Evolutionary conservation across 2,329 filamentous ascomycete genomes (phyloP), one percentile per base, ranked within the genome.

Genomic region (Biscogniauxia marginata): DNA sequence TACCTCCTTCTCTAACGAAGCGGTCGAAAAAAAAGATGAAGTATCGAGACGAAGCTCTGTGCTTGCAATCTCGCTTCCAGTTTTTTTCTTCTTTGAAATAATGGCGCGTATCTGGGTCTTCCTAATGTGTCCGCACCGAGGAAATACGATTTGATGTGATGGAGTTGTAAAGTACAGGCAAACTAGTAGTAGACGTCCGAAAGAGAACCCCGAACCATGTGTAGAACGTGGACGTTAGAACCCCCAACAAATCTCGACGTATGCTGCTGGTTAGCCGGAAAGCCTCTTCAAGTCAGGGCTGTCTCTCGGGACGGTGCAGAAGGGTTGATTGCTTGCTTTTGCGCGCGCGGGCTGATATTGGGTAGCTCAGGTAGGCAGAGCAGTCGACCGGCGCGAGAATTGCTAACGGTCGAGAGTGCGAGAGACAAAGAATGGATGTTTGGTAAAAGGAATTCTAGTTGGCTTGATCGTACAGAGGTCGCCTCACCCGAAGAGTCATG

Each of bases 21-120:
- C 19, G 50, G 56, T 25, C 62, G 56, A 62, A 65, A 58, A 75
- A 75, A 74, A 69, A 67, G 21, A 55, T 18, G 49, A 24, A n/a
- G 39, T 62, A 58, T 63, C 74, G 79, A 84, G 82, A 85, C 75
- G 82, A 84, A 84, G 83, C 83, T 86, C 83, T 85, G 75, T 85
- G 80, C 83, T 84, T 80, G 73, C 76, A 73, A 73, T 78, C 78
- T 75, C 61, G 57, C 30, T 52, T 53, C 60, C 55, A 55, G 50
- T 56, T 52, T 59, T 48, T 34, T 56, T 52, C 24, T 7, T 9
- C 9, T 39, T 39, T 39, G 30, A 39, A 39, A 39, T 39, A 39
- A 39, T 39, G 30, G 30, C 30, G 30, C 30, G 30, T 39, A 11
- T 39, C 13, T 49, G 57, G 50, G 34, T 54, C 53, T 63, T 57